phyloP scores from a whole-genome alignment of 2,329 filamentous ascomycete species.

The Verticillium zaregamsianum region DNA sequence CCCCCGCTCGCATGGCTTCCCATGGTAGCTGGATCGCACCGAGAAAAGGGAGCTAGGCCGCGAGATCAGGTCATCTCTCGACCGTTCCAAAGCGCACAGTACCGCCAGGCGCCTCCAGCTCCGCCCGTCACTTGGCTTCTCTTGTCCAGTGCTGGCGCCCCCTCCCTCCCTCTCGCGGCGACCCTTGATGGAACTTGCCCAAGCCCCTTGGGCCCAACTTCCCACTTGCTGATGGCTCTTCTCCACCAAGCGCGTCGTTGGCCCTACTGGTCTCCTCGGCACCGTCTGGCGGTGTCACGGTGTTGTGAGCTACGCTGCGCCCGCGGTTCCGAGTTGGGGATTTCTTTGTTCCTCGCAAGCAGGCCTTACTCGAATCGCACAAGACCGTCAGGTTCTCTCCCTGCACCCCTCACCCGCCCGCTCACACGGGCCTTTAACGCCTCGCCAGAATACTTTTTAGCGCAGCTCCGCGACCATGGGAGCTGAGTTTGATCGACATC shows the following conservation, averaged over 20 bases:
- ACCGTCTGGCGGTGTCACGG: not conserved
- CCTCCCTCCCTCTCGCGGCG: not conserved
- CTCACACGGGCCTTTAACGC: not conserved
- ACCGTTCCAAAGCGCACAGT: constrained; percentile 1
- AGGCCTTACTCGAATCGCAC: not conserved
- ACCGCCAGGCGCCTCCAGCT: constrained; percentile 1
- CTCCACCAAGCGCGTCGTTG: not conserved
- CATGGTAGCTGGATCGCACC: not conserved
- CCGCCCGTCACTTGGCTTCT: not conserved
- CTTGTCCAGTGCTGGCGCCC: too few relatives aligned
- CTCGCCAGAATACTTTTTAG: not conserved
- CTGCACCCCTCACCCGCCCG: not conserved
- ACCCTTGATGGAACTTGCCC: not conserved
- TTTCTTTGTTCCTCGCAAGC: not conserved
- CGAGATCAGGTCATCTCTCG: constrained; percentile 1
- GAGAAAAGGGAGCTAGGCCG: constrained; percentile 1
- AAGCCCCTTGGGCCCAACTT: not conserved
- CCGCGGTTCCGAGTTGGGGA: not conserved
- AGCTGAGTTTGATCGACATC: not conserved
- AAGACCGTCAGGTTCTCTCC: not conserved
- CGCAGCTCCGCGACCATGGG: not conserved
- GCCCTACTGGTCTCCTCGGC: not conserved
- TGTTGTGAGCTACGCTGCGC: not conserved
- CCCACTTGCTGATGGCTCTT: not conserved
- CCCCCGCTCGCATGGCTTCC: not conserved